A percentile compares a stretch with the other conserved stretches of the same genome.
Evolutionary conservation across 495 filamentous ascomycete genomes (phyloP).

Genomic region (Xylaria sp.): DNA sequence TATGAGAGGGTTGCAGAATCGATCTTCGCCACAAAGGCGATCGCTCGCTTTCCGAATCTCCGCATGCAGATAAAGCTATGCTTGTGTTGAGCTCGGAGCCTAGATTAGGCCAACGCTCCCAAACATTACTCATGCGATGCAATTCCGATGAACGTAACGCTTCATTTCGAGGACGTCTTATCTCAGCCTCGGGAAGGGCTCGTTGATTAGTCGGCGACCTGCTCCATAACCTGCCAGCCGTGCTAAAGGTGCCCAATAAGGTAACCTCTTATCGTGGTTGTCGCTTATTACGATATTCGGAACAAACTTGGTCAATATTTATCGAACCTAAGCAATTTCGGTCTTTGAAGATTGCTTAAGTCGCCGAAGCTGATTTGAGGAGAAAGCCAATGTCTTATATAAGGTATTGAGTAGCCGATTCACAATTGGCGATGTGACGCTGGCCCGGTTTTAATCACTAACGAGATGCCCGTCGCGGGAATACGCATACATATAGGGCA

Average conservation of each 20-base stretch:
- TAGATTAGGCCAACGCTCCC: not conserved
- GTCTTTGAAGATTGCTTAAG: not conserved
- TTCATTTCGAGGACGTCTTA: not conserved
- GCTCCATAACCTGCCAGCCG: not conserved
- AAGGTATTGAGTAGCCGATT: not conserved
- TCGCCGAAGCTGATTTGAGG: not conserved
- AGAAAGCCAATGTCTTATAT: not conserved
- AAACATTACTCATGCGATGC: not conserved
- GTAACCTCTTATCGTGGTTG: not conserved
- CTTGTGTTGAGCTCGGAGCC: not conserved
- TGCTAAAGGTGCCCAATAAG: not conserved
- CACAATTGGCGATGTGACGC: not conserved
- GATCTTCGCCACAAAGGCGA: not conserved
- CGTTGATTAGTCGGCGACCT: not conserved
- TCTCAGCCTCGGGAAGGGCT: not conserved
- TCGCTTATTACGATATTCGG: not conserved
- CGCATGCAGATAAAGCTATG: not conserved
- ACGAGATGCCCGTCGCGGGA: not conserved
- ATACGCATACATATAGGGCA: too few relatives aligned
- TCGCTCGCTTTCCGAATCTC: slow-evolving; percentile 2
- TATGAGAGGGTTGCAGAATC: slow-evolving; percentile 8
- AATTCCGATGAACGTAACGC: not conserved
- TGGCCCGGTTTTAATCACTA: slow-evolving; percentile 8
- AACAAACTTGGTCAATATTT: not conserved
- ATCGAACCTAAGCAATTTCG: not conserved